Conservation (phyloP, 148 eudicot genomes). For the Persicaria tinctoria region DNA sequence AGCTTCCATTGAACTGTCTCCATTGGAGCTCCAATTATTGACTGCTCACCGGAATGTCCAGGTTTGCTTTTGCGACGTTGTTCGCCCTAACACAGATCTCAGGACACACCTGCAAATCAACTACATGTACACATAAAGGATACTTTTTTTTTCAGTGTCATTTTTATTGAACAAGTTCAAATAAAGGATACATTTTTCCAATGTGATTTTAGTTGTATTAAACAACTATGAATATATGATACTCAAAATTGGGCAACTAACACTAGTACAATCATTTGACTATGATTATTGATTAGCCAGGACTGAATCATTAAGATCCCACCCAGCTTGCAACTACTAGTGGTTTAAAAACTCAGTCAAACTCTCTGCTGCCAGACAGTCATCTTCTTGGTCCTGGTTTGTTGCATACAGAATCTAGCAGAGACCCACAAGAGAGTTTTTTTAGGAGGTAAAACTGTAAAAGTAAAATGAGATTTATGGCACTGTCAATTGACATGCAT, state of each 20-base stretch:
- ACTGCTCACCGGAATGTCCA: neutral
- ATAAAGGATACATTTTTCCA: neutral
- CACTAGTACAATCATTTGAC: neutral
- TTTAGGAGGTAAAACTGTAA: neutral
- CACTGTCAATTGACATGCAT: neutral
- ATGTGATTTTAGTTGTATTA: neutral
- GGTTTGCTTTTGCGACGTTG: neutral
- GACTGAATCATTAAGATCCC: neutral
- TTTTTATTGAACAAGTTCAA: neutral
- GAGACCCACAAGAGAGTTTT: neutral
- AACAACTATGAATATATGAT: neutral
- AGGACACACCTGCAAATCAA: too few species aligned
- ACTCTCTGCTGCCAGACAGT: neutral
- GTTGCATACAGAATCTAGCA: neutral
- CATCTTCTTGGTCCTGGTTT: neutral
- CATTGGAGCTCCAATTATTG: constrained; percentile 5
- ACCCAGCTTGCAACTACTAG: neutral
- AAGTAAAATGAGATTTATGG: constrained; percentile 3
- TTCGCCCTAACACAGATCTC: too few species aligned
- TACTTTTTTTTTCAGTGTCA: neutral
- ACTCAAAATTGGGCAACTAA: constrained; percentile 2
- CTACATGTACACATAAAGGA: too few species aligned
- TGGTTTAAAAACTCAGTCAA: neutral
- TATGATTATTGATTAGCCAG: neutral
- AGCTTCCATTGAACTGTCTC: neutral